Evolutionary conservation across 176 grass and related monocot genomes (phyloP), one percentile per base, ranked within the genome.

Genomic region (Aegilops bicornis): DNA sequence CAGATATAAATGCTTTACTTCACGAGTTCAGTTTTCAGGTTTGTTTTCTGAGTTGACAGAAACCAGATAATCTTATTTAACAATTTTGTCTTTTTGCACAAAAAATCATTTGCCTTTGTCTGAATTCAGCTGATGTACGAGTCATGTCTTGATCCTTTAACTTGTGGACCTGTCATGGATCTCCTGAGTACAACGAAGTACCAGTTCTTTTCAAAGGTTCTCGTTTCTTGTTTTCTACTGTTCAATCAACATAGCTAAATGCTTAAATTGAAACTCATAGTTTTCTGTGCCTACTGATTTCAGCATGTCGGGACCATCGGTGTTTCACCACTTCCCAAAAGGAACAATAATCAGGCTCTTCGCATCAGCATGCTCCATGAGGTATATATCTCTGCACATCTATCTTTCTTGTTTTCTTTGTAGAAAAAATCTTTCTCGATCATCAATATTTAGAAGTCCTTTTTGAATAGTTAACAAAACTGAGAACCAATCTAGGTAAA

Each of bases 21-120:
- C 93, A 95, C 20, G 96, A 98, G 76, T 93, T 98, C 73, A 80
- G 96, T 94, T 96, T 98, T 86, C 96, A 98, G 96, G 96, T 98
- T 88, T 81, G 59, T 30, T 64, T 64, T 43, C 61, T 50, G 35
- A 59, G 45, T 22, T 69, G 12, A 16, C 58, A 72, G 69, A 76
- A 62, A 31, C 48, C n/a, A 71, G 27, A 75, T 70, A 13, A 54
- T 74, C 60, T 69, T 72, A 60, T 79, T 71, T 73, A 79, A 65
- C 43, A 59, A 22, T 6, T 59, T 72, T 30, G 42, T 65, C 45
- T 78, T 75, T 67, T 54, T 77, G 8, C 31, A 60, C 67, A 52
- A 77, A 31, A 77, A 65, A 66, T 36, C 8, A 66, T 75, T 88
- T 89, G 36, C 8, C 73, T 74, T 73, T 73, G 84, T 69, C 39